Base-by-base conservation (phyloP, 495 filamentous ascomycete genomes). In the Aspergillus asperescens region DNA sequence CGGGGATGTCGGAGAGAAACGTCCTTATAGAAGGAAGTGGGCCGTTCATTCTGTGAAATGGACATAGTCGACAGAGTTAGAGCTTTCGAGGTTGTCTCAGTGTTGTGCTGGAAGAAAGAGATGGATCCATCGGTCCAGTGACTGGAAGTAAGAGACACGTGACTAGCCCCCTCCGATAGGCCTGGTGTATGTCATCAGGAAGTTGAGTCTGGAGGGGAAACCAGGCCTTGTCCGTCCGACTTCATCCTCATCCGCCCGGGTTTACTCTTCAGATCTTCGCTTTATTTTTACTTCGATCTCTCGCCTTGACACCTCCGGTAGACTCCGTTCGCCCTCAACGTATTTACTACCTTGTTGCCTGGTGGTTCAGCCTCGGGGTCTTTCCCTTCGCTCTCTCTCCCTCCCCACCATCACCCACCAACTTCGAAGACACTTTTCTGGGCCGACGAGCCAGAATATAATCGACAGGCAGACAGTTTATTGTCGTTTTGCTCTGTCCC, bases 21-120 rank as follows among this genome's bases (percentile, higher is more conserved):
- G 80, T 81, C 31, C 88, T 77, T 34, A 68, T 75, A 8, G 85
- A 86, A 16, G 89, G 81, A 28, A 78, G 69, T 18, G 86, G 86
- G 4, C 52, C 54, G 28, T 62, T 60, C 61, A 63, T 63, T 10
- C 29, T 37, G 18, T 24, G 31, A 13, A 5, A 20, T 23, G 45
- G 5, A 31, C 45, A 35, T 48, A 37, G 15, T 48, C 5, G 9
- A 28, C 27, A 28, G 27, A 28, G 20, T 16, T 2, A 1, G 35
- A n/a, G n/a, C n/a, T n/a, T n/a, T n/a, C n/a, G n/a, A n/a, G n/a
- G n/a, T n/a, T n/a, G n/a, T n/a, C n/a, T n/a, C n/a, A n/a, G n/a
- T n/a, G n/a, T n/a, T n/a, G n/a, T n/a, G n/a, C n/a, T n/a, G n/a
- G n/a, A n/a, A n/a, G n/a, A n/a, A n/a, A n/a, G n/a, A n/a, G n/a